Percentiles rank a stretch among this genome's conserved stretches.
These are phyloP conservation scores for Candida neerlandica DNA, from an alignment of 1,139 yeast genomes.

Conservation along the genomic window DNA sequence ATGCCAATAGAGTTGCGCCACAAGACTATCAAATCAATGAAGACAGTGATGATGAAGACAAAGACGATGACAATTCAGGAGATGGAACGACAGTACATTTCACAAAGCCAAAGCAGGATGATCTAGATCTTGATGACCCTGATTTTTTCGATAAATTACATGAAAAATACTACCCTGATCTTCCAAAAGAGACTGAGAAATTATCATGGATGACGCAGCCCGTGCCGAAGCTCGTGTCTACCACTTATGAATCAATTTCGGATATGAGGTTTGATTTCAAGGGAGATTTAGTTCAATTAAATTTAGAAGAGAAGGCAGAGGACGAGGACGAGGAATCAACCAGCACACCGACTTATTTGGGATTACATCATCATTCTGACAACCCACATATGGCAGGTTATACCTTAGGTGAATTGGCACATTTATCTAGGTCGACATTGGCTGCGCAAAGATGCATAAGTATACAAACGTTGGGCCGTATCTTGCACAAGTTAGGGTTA, in stretches of 20 bases:
- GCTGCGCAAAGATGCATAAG: slow-evolving; percentile 88
- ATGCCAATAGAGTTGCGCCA: slow-evolving; percentile 35
- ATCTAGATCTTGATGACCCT: slow-evolving; percentile 70
- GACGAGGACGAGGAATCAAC: slow-evolving; percentile 28
- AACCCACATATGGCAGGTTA: slow-evolving; percentile 92
- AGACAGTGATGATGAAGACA: slow-evolving; percentile 39
- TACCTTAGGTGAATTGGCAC: slow-evolving; percentile 80
- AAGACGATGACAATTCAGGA: slow-evolving; percentile 14
- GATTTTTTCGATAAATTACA: slow-evolving; percentile 78
- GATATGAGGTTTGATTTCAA: slow-evolving; percentile 86
- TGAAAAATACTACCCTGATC: slow-evolving; percentile 83
- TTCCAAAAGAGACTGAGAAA: slow-evolving; percentile 80
- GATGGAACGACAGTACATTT: slow-evolving; percentile 54
- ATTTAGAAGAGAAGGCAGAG: slow-evolving; percentile 12
- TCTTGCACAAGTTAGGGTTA: slow-evolving; percentile 76
- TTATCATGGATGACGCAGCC: slow-evolving; percentile 89
- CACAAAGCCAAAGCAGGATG: slow-evolving; percentile 48
- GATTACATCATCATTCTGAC: slow-evolving; percentile 90
- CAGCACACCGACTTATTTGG: slow-evolving; percentile 57
- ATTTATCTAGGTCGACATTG: slow-evolving; percentile 74
- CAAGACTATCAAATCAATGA: slow-evolving; percentile 49
- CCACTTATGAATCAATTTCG: slow-evolving; percentile 61
- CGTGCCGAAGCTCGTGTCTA: slow-evolving; percentile 44
- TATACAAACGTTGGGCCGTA: slow-evolving; percentile 83
- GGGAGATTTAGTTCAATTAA: slow-evolving; percentile 65